Percentiles rank a stretch among this genome's conserved stretches.
Evolutionary conservation across 768 basidiomycete genomes (phyloP).

Genomic region (Fomitopsis pulvina): DNA sequence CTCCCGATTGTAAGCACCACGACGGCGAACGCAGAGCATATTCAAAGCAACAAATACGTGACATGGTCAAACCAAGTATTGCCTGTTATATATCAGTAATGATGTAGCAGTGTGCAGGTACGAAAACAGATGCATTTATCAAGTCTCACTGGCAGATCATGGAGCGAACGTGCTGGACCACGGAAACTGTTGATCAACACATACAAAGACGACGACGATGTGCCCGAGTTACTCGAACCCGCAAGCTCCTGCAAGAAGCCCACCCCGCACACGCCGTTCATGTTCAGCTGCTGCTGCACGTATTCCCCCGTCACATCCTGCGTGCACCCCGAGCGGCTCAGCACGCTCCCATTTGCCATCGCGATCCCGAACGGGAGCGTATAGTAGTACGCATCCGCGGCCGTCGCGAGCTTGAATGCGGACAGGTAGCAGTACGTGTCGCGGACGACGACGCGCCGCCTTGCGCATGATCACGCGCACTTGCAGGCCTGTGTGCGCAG

Average conservation of each 20-base stretch:
- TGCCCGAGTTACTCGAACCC: not conserved
- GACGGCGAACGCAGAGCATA: no score
- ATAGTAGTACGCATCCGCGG: constrained; percentile 71
- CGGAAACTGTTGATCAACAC: no score
- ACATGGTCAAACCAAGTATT: no score
- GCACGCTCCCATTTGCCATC: constrained; percentile 44
- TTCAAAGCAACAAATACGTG: no score
- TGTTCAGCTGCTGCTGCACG: constrained; percentile 28
- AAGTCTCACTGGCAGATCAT: no score
- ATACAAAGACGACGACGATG: no score
- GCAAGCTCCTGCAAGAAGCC: constrained; percentile 29
- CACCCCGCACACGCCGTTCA: constrained; percentile 44
- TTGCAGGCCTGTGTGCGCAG: not conserved
- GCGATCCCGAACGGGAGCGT: constrained; percentile 51
- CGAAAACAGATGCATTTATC: no score
- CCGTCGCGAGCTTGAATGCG: no score
- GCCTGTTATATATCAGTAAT: no score
- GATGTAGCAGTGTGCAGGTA: no score
- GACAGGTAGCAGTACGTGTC: constrained; percentile 71
- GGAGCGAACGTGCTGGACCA: no score
- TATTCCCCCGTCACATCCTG: constrained; percentile 53
- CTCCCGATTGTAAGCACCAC: no score
- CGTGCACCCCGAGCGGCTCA: constrained; percentile 60
- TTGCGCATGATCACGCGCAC: constrained; percentile 41
- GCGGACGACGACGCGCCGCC: constrained; percentile 50